Evolutionary conservation across 2,329 filamentous ascomycete species (phyloP), one percentile per base, ranked within the genome.

Genomic region (Aspergillus sp.): DNA sequence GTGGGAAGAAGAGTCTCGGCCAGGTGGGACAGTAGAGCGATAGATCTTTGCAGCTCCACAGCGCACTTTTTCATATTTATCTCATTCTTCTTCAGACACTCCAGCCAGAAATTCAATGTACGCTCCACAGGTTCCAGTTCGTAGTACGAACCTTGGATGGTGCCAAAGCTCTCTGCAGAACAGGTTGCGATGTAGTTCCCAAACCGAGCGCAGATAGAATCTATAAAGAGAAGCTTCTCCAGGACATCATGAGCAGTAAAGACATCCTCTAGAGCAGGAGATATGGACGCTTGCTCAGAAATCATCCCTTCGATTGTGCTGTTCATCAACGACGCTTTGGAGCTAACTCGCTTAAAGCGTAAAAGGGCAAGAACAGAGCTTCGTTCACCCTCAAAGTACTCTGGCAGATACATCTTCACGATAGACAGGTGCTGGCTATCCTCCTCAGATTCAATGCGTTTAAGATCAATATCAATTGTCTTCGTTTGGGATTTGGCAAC

Each of bases 71-170:
- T 86, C 75, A 93, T 90, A 74, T 92, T 92, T 49, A 98, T 78
- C 56, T 96, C 92, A 65, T 96, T 92, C 52, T 87, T 87, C 62
- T 91, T 88, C 55, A 97, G 73, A 6, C 86, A 86, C 63, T 97
- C 93, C 56, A 98, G 90, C 86, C 92, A 96, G 55, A 84, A 84
- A 69, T 96, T 96, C 50, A 98, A 77, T 0, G 90, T 90, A 57
- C 92, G 85, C 76, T 99, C 95, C 11, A 98, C 91, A 0, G 93
- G 91, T 70, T 96, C 91, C 51, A 98, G 81, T 73, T 98, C 95
- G 66, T 91, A 90, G 57, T 95, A 76, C 2, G 92, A 90, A 43
- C 88, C 87, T 66, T 91, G 89, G 65, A 91, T 95, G 62, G 81
- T 86, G 46, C 84, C 83, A 72, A 98, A 98, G 58, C 91, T 85